Percentiles rank a stretch among this genome's conserved stretches.
These are phyloP conservation scores for Hanseniaspora pseudoguilliermondii DNA, from an alignment of 805 yeast genomes.

Conservation along the genomic window DNA sequence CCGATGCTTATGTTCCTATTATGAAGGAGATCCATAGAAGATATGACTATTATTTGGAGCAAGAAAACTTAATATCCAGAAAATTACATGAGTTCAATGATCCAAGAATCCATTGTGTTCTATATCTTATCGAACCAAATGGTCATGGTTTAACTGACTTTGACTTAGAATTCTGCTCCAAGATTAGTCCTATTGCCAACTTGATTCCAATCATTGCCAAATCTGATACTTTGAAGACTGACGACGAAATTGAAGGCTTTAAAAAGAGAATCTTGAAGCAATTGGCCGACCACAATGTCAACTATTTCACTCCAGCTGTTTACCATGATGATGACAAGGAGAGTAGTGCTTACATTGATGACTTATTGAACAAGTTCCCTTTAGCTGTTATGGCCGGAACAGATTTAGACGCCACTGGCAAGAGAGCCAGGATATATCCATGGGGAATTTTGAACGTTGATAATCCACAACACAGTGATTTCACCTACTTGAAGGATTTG, in stretches of 20 bases:
- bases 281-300: constrained; percentile 58
- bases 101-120: constrained; percentile 80
- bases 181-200: constrained; percentile 81
- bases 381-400: constrained; percentile 93
- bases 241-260: constrained; percentile 66
- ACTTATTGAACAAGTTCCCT: constrained; percentile 62
- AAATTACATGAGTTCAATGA: constrained; percentile 44
- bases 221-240: constrained; percentile 73
- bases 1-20: constrained; percentile 77
- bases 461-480: constrained; percentile 87
- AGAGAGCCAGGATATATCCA: constrained; percentile 89
- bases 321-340: constrained; percentile 77
- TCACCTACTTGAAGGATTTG: constrained; percentile 75
- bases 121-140: constrained; percentile 93
- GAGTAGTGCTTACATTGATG: constrained; percentile 49
- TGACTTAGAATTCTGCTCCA: constrained; percentile 78
- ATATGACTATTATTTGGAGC: constrained; percentile 78
- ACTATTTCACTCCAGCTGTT: constrained; percentile 61
- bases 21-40: constrained; percentile 78
- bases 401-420: constrained; percentile 52
- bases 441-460: constrained; percentile 97
- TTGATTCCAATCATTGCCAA: constrained; percentile 90
- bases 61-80: constrained; percentile 74
- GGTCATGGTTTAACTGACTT: constrained; percentile 85
- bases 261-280: constrained; percentile 70